Evolutionary conservation across 1,284 basidiomycete genomes (phyloP), one percentile per base, ranked within the genome.

Genomic region (Coriolopsis trogii): DNA sequence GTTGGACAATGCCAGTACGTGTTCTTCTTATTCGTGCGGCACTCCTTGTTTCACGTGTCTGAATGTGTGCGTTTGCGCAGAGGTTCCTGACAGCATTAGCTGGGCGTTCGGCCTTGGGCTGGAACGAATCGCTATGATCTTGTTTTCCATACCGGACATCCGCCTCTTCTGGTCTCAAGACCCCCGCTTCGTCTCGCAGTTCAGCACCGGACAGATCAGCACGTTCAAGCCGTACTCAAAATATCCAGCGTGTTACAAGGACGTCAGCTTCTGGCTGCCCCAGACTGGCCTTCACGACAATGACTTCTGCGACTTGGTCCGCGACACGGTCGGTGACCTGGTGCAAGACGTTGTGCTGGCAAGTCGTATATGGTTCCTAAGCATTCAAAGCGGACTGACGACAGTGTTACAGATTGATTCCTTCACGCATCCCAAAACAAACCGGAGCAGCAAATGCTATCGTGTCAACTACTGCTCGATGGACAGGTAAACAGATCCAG

Each of bases 81-180:
- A 82, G 53, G 83, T 94, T 3, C 74, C 81, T 0, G 73, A 91
- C 64, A 95, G 95, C 70, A 82, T 94, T 56, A 95, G 95, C 21
- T 99, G 97, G 97, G 97, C 97, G 0, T 99, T 98, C 64, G 97
- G 97, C 13, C 85, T 99, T 30, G 97, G 97, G 6, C 80, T 99
- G 38, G 97, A 99, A 68, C 85, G 97, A 21, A 97, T 99, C 60
- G 95, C 96, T 25, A 99, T 99, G 97, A 88, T 99, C 55, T 82
- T 99, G 46, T 99, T 91, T 73, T 90, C 87, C 15, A 97, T 99
- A 50, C 97, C 96, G 3, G 97, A 99, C 69, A 99, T 99, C 65
- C 91, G 97, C n/a, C 78, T 99, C 12, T 99, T 99, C 79, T 99
- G 97, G 97, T 95, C 95, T 2, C 71, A 77, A 44, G 97, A 99